Base-by-base conservation (phyloP, 2,329 filamentous ascomycete genomes). In the Moelleriella libera region DNA sequence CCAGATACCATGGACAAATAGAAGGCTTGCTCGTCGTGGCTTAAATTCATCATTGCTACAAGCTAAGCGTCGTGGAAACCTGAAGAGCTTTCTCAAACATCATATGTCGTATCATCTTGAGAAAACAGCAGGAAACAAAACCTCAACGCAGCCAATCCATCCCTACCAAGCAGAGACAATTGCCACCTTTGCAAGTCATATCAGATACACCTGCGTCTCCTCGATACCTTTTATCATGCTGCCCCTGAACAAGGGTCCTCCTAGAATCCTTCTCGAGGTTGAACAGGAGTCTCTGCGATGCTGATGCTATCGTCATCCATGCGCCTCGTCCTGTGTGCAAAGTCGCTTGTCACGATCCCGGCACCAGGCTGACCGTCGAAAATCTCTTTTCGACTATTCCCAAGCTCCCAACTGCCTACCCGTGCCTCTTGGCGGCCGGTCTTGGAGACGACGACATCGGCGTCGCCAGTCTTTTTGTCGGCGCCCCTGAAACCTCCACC, bases 351-450 rank as follows among this genome's bases (percentile, higher is more conserved):
- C 29, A 57, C 54, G 14, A 53, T 58, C 12, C 49, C 57, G 40
- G 47, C 58, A 30, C 43, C 50, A 12, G 51, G 51, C 3, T 43
- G 43, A 6, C 46, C 46, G 12, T 52, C 48, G 2, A 53, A 9
- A 5, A 45, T 44, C 12, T 39, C 56, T 5, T 50, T 53, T 1
- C 50, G 50, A 12, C 57, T 58, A 29, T 55, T 53, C 1, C 57
- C 53, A 46, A 75, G 57, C 52, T 75, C 72, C 72, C 72, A 75
- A 55, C 71, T 74, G 1, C 70, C 71, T 11, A 68, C 56, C 6
- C 71, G 65, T 52, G 70, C 70, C 34, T 73, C 68, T 4, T 61
- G 60, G 5, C 53, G 58, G 0, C 71, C 71, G 6, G 57, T 57
- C 42, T 59, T 62, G 1, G 63, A 61, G 3, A 70, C 59, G 1